These are phyloP conservation scores for Crotalaria pallida DNA, from an alignment of 306 rosid species.

Conservation along the genomic window DNA sequence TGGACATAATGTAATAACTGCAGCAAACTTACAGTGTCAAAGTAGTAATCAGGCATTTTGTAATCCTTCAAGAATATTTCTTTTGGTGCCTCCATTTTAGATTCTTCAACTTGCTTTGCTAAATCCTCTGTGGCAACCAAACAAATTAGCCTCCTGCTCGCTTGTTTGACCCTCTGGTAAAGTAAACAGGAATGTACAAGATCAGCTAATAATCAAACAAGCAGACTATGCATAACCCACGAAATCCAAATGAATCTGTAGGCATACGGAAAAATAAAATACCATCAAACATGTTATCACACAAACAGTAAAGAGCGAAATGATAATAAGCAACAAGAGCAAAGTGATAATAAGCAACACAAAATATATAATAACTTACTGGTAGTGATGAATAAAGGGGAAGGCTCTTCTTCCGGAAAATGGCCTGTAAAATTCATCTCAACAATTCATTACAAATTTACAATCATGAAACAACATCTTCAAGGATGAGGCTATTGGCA, in stretches of 20 bases:
- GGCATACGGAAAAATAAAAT: neutral
- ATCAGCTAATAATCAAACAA: conserved; percentile 5
- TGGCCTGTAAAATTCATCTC: conserved; percentile 41
- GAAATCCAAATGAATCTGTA: neutral
- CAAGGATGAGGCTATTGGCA: neutral
- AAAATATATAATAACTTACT: conserved; percentile 48
- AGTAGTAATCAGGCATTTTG: conserved; percentile 86
- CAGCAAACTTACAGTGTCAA: conserved; percentile 53
- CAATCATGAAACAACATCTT: neutral
- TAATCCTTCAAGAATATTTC: conserved; percentile 93
- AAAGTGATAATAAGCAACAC: neutral
- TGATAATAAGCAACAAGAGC: neutral
- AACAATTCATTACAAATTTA: conserved; percentile 1
- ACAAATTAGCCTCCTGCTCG: conserved; percentile 58
- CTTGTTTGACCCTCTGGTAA: conserved; percentile 52
- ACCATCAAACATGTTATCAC: neutral
- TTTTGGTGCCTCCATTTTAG: conserved; percentile 69
- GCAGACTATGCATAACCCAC: neutral
- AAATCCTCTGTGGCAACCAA: conserved; percentile 66
- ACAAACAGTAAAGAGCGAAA: conserved; percentile 2
- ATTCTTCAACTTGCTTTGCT: conserved; percentile 58
- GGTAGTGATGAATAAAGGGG: conserved; percentile 33
- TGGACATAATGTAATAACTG: conserved; percentile 14
- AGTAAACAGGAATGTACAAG: conserved; percentile 21
- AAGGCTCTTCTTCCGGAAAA: conserved; percentile 26